Percentiles rank a stretch among this genome's conserved stretches.
phyloP scores from a whole-genome alignment of 768 basidiomycete genomes.

The Russula sp. region DNA sequence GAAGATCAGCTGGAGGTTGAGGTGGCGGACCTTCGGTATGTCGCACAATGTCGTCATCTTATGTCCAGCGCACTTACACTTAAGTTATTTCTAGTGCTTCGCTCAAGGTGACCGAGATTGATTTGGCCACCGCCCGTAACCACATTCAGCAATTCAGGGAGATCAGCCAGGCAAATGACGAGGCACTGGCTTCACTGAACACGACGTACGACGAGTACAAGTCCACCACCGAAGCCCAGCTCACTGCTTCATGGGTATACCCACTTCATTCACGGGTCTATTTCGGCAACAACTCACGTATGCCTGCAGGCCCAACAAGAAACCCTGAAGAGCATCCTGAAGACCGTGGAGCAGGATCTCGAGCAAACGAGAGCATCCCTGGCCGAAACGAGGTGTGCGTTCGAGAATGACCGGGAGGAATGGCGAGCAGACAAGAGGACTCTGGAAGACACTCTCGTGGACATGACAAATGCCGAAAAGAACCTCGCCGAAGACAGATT shows the following conservation, averaged over 20 bases:
- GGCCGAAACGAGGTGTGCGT: conserved; percentile 52
- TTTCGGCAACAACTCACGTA: not conserved
- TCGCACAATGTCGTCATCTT: not conserved
- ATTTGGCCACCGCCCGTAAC: conserved; percentile 59
- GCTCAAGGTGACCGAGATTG: conserved; percentile 72
- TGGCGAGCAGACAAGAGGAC: conserved; percentile 78
- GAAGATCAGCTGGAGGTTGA: conserved; percentile 82
- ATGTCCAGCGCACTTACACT: not conserved
- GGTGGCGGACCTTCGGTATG: conserved; percentile 78
- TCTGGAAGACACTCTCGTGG: conserved; percentile 76
- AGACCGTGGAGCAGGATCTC: conserved; percentile 49
- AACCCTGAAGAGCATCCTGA: conserved; percentile 57
- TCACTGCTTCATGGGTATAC: conserved; percentile 61
- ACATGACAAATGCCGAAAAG: conserved; percentile 71
- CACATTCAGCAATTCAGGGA: conserved; percentile 84
- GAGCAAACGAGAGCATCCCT: conserved; percentile 43
- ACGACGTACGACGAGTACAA: conserved; percentile 78
- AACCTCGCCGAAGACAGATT: conserved; percentile 56
- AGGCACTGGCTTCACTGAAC: conserved; percentile 63
- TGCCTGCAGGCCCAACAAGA: conserved; percentile 52
- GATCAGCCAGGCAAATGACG: conserved; percentile 78
- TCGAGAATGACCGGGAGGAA: conserved; percentile 62
- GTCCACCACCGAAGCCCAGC: conserved; percentile 59
- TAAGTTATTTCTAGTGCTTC: conserved; percentile 49
- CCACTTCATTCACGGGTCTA: not conserved